A percentile compares a stretch with the other conserved stretches of the same genome.
Conservation (phyloP, 257 asterid species). For the Fraxinus cuspidata region DNA sequence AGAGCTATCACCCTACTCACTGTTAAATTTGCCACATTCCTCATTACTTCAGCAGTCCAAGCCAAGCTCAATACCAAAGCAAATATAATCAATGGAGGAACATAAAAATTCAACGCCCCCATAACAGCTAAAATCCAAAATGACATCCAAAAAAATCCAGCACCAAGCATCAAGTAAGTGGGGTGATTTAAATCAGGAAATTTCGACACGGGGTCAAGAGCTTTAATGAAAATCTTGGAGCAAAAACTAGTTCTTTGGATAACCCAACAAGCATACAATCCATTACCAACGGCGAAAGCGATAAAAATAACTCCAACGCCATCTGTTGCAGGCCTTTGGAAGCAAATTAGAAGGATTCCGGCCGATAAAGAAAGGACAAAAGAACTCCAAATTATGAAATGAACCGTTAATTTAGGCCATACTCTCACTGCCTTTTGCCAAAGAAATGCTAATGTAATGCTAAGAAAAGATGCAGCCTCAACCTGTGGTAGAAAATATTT, state of each 20-base stretch:
- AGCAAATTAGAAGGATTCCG: constrained; percentile 83
- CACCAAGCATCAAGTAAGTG: constrained; percentile 76
- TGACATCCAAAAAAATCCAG: constrained; percentile 93
- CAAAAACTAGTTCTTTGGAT: constrained; percentile 76
- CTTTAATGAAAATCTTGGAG: constrained; percentile 59
- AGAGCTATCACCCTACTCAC: constrained; percentile 84
- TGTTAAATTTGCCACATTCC: constrained; percentile 87
- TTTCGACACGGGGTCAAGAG: constrained; percentile 80
- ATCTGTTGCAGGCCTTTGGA: constrained; percentile 77
- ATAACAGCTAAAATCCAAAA: constrained; percentile 86
- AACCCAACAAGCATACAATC: constrained; percentile 94
- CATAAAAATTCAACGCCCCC: constrained; percentile 75
- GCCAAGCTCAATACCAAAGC: constrained; percentile 66
- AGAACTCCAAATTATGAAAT: constrained; percentile 85
- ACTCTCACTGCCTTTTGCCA: constrained; percentile 87
- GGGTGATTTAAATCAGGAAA: constrained; percentile 77
- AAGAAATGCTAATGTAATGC: constrained; percentile 74
- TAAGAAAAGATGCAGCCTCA: constrained; percentile 77
- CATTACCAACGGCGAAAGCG: constrained; percentile 77
- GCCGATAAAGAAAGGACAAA: constrained; percentile 68
- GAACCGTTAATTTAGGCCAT: constrained; percentile 92
- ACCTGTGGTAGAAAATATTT: constrained; percentile 82
- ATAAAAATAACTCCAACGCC: constrained; percentile 73
- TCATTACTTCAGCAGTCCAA: constrained; percentile 97
- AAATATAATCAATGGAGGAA: constrained; percentile 65